phyloP scores from a whole-genome alignment of 2,329 filamentous ascomycete species.

The Xylaria sp. region DNA sequence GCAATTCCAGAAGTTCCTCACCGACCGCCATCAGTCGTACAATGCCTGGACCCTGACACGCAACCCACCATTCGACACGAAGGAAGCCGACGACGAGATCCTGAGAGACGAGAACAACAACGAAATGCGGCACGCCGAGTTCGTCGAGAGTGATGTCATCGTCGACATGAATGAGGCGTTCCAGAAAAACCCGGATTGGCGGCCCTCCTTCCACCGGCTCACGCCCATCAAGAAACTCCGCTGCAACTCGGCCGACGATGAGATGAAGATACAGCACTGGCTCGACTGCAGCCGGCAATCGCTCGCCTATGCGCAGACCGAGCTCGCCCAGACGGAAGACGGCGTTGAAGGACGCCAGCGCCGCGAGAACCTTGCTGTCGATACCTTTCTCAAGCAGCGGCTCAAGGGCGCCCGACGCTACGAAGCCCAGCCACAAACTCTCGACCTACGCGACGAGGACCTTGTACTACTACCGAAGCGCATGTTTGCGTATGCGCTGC shows the following conservation, averaged over 20 bases:
- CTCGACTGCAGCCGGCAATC: constrained; percentile 47
- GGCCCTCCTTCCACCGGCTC: constrained; percentile 49
- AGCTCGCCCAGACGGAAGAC: constrained; percentile 53
- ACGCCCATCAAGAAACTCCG: constrained; percentile 48
- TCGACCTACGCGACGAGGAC: constrained; percentile 47
- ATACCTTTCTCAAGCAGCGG: constrained; percentile 52
- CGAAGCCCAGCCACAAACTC: constrained; percentile 48
- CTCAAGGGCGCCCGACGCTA: constrained; percentile 52
- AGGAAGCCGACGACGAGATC: constrained; percentile 50
- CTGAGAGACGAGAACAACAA: constrained; percentile 48
- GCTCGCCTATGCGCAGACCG: constrained; percentile 51
- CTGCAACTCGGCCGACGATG: constrained; percentile 51
- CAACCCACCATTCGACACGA: constrained; percentile 49
- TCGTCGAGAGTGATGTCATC: constrained; percentile 57
- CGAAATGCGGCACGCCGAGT: constrained; percentile 53
- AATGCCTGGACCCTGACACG: constrained; percentile 57
- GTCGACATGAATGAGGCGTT: constrained; percentile 56
- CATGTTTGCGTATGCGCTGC: constrained; percentile 56
- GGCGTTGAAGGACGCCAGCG: constrained; percentile 54
- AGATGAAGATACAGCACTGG: constrained; percentile 55
- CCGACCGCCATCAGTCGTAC: constrained; percentile 55
- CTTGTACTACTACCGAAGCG: constrained; percentile 55
- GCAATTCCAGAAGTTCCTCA: constrained; percentile 50
- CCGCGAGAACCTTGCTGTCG: constrained; percentile 52
- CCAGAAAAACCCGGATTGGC: constrained; percentile 55